These are phyloP conservation scores for Candida alai DNA, from an alignment of 805 yeast genomes.

Conservation along the genomic window DNA sequence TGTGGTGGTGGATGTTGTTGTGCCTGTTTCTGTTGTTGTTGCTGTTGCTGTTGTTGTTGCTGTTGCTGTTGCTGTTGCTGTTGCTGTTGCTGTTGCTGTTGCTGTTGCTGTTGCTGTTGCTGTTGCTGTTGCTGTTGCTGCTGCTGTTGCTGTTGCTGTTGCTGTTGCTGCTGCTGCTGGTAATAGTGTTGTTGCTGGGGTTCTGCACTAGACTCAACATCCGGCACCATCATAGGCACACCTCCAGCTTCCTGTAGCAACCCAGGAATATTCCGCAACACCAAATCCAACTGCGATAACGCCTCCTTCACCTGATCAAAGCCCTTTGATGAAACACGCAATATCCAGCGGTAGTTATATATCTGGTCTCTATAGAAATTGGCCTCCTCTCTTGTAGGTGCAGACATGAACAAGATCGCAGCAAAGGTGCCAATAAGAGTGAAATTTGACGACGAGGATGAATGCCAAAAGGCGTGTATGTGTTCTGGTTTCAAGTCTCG, in stretches of 20 bases:
- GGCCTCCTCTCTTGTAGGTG: slow-evolving; percentile 60
- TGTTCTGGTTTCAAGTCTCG: slow-evolving; percentile 76
- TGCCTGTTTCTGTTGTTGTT: slow-evolving; percentile 4
- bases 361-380: slow-evolving; percentile 62
- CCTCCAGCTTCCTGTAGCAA: slow-evolving; percentile 40
- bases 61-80: slow-evolving; percentile 5
- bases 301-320: slow-evolving; percentile 80
- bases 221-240: slow-evolving; percentile 34
- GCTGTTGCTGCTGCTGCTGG: slow-evolving; percentile 4
- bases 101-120: slow-evolving; percentile 5
- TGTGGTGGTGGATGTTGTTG: slow-evolving; percentile 1
- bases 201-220: slow-evolving; percentile 24
- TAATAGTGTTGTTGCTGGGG: slow-evolving; percentile 8
- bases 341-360: slow-evolving; percentile 70
- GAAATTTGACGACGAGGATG: slow-evolving; percentile 72
- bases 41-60: slow-evolving; percentile 3
- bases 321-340: slow-evolving; percentile 70
- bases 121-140: slow-evolving; percentile 1
- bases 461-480: slow-evolving; percentile 86
- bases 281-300: slow-evolving; percentile 62
- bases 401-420: slow-evolving; percentile 68
- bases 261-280: slow-evolving; percentile 75
- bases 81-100: slow-evolving; percentile 5
- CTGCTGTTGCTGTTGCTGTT: slow-evolving; percentile 3
- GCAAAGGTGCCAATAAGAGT: slow-evolving; percentile 88